Evolutionary conservation across 2,329 filamentous ascomycete species (phyloP), one percentile per base, ranked within the genome.

Genomic region (Ophiosphaerella narmari): DNA sequence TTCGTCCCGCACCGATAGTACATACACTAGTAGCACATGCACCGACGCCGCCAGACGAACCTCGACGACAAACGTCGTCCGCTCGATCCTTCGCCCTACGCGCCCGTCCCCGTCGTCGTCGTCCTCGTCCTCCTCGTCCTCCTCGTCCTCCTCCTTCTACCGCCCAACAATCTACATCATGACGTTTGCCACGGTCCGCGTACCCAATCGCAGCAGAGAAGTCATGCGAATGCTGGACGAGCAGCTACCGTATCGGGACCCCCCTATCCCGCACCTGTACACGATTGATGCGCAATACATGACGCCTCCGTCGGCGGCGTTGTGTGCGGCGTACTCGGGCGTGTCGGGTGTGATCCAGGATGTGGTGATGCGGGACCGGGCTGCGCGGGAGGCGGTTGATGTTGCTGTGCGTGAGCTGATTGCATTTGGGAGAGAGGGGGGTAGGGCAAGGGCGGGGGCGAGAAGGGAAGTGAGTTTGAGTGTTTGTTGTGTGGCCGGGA

Each of bases 401-500:
- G 32, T 23, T 4, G 62, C 57, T 0, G 58, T 68, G 1, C 24
- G 34, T 3, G 54, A 57, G 12, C 9, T 67, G 5, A n/a, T 59
- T 2, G 11, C 18, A 3, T 57, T 55, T 35, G 50, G 52, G 1
- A 26, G 31, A 8, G 16, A n/a, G 43, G 40, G 42, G n/a, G 45
- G n/a, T 11, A 39, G 32, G 9, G 33, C 16, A 12, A n/a, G 7
- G n/a, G n/a, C 16, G 31, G 36, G 14, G 11, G 39, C 32, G 29
- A 39, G 39, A 26, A 50, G 12, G 31, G 54, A 54, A 42, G 55
- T 57, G 2, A 53, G 45, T 14, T 23, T 68, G 12, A 63, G 58
- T 37, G 60, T 66, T 6, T 65, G 62, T 36, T 71, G 67, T 46
- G 39, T 45, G 24, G 50, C 56, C 3, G 67, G 67, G 8, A 71